phyloP scores from a whole-genome alignment of 805 yeast species.

The Metschnikowia chrysomelidarum region DNA sequence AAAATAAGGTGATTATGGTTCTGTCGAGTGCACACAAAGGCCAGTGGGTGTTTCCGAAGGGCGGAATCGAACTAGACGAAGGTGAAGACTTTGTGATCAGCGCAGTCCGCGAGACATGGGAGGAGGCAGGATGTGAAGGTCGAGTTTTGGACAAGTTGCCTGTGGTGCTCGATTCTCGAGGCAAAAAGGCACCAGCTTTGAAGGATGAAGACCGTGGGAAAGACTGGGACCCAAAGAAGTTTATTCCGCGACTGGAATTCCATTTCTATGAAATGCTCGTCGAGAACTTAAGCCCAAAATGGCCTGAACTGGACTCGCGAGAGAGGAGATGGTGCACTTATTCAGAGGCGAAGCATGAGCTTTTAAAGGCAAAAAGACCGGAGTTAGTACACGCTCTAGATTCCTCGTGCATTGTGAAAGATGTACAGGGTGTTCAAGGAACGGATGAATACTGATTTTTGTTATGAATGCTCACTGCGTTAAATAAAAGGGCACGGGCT shows the following conservation, averaged over 20 bases:
- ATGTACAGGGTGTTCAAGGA: slow-evolving; percentile 17
- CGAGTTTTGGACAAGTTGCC: slow-evolving; percentile 55
- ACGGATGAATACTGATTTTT: slow-evolving; percentile 11
- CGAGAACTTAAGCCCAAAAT: slow-evolving; percentile 50
- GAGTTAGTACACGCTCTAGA: slow-evolving; percentile 67
- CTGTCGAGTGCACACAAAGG: slow-evolving; percentile 67
- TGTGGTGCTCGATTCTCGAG: slow-evolving; percentile 56
- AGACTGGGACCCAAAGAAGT: slow-evolving; percentile 33
- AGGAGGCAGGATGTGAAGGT: slow-evolving; percentile 91
- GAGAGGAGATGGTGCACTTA: slow-evolving; percentile 74
- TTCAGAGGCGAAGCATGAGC: slow-evolving; percentile 61
- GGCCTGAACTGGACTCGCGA: slow-evolving; percentile 75
- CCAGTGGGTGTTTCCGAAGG: slow-evolving; percentile 91
- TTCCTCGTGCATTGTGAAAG: slow-evolving; percentile 48
- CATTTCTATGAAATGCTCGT: slow-evolving; percentile 81
- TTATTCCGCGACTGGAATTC: slow-evolving; percentile 78
- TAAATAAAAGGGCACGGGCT: too few species aligned
- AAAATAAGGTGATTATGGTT: slow-evolving; percentile 69
- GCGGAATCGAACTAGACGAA: slow-evolving; percentile 91
- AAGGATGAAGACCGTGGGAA: slow-evolving; percentile 26
- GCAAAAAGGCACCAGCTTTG: slow-evolving; percentile 37
- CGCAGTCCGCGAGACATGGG: slow-evolving; percentile 94
- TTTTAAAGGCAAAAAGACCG: slow-evolving; percentile 56
- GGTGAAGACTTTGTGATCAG: slow-evolving; percentile 43
- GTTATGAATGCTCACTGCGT: too few species aligned